phyloP scores from a whole-genome alignment of 352 stramenopile species.

The Globisporangium cystogenes region DNA sequence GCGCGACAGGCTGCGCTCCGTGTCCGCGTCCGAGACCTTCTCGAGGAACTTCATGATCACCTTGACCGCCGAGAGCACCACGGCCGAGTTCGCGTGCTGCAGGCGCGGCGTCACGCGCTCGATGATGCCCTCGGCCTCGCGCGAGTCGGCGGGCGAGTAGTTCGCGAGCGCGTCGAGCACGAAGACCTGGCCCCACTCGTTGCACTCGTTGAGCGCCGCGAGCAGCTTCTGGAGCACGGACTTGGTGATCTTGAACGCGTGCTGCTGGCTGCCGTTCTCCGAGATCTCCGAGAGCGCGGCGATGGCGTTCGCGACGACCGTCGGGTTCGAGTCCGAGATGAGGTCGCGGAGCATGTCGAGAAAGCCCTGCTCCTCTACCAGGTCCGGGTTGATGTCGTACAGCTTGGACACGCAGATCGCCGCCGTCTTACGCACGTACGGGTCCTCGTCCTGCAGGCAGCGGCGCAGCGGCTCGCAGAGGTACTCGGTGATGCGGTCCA shows the following conservation, averaged over 20 bases:
- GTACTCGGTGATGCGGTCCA: conserved; percentile 99
- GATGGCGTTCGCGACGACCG: conserved; percentile 98
- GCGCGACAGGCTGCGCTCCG: conserved; percentile 81
- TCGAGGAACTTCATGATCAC: conserved; percentile 96
- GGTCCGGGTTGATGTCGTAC: conserved; percentile 98
- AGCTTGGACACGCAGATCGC: conserved; percentile 99
- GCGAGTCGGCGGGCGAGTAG: conserved; percentile 93
- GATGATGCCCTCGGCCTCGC: conserved; percentile 98
- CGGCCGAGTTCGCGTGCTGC: conserved; percentile 98
- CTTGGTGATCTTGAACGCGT: conserved; percentile 94
- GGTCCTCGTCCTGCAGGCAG: conserved; percentile 94
- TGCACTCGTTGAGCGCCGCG: conserved; percentile 98
- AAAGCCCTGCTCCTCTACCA: conserved; percentile 96
- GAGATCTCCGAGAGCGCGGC: conserved; percentile 97
- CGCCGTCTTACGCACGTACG: conserved; percentile 99
- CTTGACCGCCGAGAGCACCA: conserved; percentile 98
- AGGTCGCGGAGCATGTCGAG: conserved; percentile 96
- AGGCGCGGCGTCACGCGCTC: conserved; percentile 97
- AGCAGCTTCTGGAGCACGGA: conserved; percentile 98
- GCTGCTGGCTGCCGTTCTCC: conserved; percentile 90
- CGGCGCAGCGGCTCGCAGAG: conserved; percentile 95
- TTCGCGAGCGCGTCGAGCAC: conserved; percentile 96
- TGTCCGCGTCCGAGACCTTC: conserved; percentile 93
- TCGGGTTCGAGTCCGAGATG: conserved; percentile 97
- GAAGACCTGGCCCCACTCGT: conserved; percentile 99